A percentile compares a stretch with the other conserved stretches of the same genome.
Conservation (phyloP, 352 stramenopile species). For the Globisporangium recalcitrans region DNA sequence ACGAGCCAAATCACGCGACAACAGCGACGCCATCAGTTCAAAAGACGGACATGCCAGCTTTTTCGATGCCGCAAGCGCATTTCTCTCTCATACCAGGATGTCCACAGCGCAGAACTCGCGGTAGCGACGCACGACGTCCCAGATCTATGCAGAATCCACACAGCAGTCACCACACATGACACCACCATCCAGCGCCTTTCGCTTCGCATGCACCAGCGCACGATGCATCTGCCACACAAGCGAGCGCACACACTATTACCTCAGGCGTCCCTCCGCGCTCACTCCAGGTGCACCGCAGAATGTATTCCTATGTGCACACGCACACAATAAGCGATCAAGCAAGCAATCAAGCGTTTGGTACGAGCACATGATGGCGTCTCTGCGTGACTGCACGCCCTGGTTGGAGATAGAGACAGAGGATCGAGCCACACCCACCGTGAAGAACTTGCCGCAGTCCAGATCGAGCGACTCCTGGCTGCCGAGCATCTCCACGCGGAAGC, state of each 20-base stretch:
- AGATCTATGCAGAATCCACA: slow-evolving; percentile 38
- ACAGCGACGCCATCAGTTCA: not conserved
- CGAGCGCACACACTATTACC: slow-evolving; percentile 18
- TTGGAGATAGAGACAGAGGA: not conserved
- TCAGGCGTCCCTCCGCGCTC: slow-evolving; percentile 41
- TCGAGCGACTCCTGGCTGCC: slow-evolving; percentile 80
- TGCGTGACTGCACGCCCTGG: not conserved
- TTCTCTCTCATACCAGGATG: slow-evolving; percentile 82
- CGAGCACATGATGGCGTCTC: not conserved
- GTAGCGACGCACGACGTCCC: slow-evolving; percentile 79
- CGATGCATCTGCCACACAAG: not conserved
- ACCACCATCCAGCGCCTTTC: not conserved
- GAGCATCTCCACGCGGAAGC: slow-evolving; percentile 32
- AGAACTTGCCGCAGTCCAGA: slow-evolving; percentile 82
- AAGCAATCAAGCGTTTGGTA: not conserved
- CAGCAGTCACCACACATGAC: not conserved
- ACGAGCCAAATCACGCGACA: not conserved
- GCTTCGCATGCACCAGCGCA: not conserved
- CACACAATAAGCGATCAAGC: not conserved
- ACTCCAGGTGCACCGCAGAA: slow-evolving; percentile 74
- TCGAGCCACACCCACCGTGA: slow-evolving; percentile 39
- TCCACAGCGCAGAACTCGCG: slow-evolving; percentile 84
- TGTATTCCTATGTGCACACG: slow-evolving; percentile 54
- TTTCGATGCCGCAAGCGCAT: not conserved
- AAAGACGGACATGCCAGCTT: not conserved